Evolutionary conservation across 345 rosid genomes (phyloP).

Genomic region (Odontarrhena argentea): DNA sequence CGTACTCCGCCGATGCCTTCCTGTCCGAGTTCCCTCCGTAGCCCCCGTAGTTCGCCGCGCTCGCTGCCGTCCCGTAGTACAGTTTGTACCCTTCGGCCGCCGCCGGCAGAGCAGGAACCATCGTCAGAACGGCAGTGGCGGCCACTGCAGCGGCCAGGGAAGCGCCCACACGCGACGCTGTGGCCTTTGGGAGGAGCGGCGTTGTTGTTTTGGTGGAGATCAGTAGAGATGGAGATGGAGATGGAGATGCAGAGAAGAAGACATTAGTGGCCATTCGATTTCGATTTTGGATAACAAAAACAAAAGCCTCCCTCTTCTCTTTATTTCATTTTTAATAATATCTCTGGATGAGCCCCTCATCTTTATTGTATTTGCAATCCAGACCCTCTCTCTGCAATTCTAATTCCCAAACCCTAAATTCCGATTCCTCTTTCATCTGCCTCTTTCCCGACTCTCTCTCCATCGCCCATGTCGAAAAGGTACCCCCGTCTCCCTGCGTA

Average conservation of each 20-base stretch:
- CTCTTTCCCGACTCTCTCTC: constrained; percentile 1
- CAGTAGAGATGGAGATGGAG: constrained; percentile 47
- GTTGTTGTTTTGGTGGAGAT: constrained; percentile 31
- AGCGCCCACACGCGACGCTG: constrained; percentile 33
- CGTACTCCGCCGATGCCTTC: constrained; percentile 85
- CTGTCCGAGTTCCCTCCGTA: constrained; percentile 91
- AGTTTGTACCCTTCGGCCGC: constrained; percentile 43
- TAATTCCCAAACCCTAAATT: constrained; percentile 22
- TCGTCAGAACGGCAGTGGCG: constrained; percentile 52
- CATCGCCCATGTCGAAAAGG: constrained; percentile 41
- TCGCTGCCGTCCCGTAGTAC: constrained; percentile 96
- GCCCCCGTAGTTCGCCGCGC: constrained; percentile 91
- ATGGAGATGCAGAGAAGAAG: constrained; percentile 49
- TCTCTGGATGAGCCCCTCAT: background rate
- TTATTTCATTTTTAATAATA: background rate
- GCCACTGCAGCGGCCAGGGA: constrained; percentile 50
- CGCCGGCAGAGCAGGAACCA: constrained; percentile 59
- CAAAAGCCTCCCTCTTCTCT: background rate
- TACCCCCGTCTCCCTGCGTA: background rate
- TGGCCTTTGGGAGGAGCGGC: constrained; percentile 42
- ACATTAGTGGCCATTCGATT: constrained; percentile 53
- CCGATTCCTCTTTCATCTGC: background rate
- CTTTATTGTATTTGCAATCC: constrained; percentile 16
- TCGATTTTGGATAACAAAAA: too few species aligned
- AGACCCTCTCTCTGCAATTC: constrained; percentile 1